phyloP scores from a whole-genome alignment of 768 basidiomycete genomes.

The Termitomyces sp. region DNA sequence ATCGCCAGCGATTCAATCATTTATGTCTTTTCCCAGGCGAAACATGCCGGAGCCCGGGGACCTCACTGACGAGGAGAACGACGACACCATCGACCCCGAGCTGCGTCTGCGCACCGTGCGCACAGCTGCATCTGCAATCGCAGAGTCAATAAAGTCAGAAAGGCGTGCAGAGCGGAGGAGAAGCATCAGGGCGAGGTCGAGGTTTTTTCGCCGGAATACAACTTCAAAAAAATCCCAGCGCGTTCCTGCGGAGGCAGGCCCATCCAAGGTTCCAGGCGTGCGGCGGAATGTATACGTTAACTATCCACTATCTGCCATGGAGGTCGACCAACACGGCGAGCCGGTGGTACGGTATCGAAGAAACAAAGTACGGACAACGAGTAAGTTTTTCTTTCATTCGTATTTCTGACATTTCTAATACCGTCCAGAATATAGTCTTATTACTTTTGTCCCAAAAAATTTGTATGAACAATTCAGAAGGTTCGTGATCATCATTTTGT shows the following conservation, averaged over 20 bases:
- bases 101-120: constrained; percentile 87
- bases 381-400: constrained; percentile 40
- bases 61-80: constrained; percentile 55
- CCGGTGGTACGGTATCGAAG: constrained; percentile 74
- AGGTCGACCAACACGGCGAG: constrained; percentile 69
- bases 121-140: constrained; percentile 87
- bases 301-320: constrained; percentile 52
- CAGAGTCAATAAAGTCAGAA: constrained; percentile 81
- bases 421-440: constrained; percentile 72
- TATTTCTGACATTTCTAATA: background rate
- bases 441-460: constrained; percentile 93
- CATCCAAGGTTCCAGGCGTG: constrained; percentile 39
- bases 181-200: constrained; percentile 42
- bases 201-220: constrained; percentile 49
- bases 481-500: constrained; percentile 30
- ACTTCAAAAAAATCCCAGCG: constrained; percentile 41
- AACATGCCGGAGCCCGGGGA: constrained; percentile 31
- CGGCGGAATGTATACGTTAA: constrained; percentile 84
- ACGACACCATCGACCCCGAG: constrained; percentile 74
- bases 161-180: constrained; percentile 57
- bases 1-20: constrained; percentile 6
- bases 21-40: constrained; percentile 35
- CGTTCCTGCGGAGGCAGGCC: constrained; percentile 18
- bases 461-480: constrained; percentile 92
- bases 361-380: constrained; percentile 93